Base-by-base conservation (phyloP, 257 asterid genomes). In the Rauvolfia tetraphylla region DNA sequence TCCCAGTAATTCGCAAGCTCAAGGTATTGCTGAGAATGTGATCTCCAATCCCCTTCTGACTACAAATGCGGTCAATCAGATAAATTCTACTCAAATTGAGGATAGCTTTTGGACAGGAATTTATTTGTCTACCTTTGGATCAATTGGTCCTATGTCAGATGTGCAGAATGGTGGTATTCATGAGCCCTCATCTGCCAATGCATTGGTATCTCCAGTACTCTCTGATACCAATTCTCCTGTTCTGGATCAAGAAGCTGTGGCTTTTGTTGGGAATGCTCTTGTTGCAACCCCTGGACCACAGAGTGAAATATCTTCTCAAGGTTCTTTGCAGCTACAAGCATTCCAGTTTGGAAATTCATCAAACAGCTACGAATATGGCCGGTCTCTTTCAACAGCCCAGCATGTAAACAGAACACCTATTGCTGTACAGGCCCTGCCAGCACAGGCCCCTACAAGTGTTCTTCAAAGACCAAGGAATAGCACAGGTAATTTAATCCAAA, bases 351-450 rank as follows among this genome's bases (percentile, higher is more conserved):
- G 85, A 38, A 85, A 84, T 78, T 68, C 87, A 48, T 56, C 77
- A 29, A 15, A 76, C 51, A 68, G 71, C 75, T 79, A 75, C 25
- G 93, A 88, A 66, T 89, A 82, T 63, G 95, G 91, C 62, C 82
- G 87, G 80, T 75, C 70, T 53, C 84, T 84, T 38, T 72, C 86
- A 46, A 15, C 80, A 39, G 75, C 84, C 69, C 83, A 80, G 69
- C 83, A 87, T 67, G 85, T 85, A 78, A 83, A 77, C 78, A 81
- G 91, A 83, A 78, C 84, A n/a, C 90, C 92, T 23, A 59, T 9
- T 63, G 90, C 90, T 38, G 84, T 87, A 81, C 96, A 88, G 85
- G 91, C 91, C 71, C 92, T 92, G 83, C 93, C 92, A 20, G 90
- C 84, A 22, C 93, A 85, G 84, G 29, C 78, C 67, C 80, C 88